Percentiles rank a stretch among this genome's conserved stretches.
Evolutionary conservation across 441 rosid genomes (phyloP).

Genomic region (Rhodomyrtus psidioides): DNA sequence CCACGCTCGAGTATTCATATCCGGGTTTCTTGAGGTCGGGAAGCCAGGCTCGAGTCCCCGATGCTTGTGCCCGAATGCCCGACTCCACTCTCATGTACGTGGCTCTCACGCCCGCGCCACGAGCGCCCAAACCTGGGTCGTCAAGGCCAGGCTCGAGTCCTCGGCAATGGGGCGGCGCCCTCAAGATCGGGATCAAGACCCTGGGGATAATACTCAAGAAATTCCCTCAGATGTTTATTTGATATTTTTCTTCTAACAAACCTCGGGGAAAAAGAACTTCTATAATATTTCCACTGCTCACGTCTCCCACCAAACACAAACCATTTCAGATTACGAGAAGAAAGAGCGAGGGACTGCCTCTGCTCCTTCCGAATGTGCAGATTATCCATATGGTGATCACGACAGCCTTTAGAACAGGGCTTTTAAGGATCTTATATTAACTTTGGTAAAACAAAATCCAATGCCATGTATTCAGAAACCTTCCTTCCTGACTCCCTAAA

Average conservation of each 20-base stretch:
- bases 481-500: accelerated
- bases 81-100: neutral
- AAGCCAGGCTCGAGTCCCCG: neutral
- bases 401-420: too few species aligned
- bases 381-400: too few species aligned
- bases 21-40: neutral
- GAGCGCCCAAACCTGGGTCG: accelerated
- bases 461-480: neutral
- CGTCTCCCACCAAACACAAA: too few species aligned
- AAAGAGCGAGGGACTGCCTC: too few species aligned
- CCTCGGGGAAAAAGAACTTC: too few species aligned
- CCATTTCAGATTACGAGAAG: too few species aligned
- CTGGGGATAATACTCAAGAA: neutral
- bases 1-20: neutral
- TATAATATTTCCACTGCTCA: too few species aligned
- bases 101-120: neutral
- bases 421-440: too few species aligned
- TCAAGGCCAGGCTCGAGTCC: neutral
- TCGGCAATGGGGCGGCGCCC: accelerated
- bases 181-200: accelerated
- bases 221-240: neutral
- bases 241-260: neutral
- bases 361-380: too few species aligned
- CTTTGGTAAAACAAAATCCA: too few species aligned
- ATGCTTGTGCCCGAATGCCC: accelerated